Evolutionary conservation across 495 filamentous ascomycete species (phyloP).

Genomic region (Pyrenula aspistea): DNA sequence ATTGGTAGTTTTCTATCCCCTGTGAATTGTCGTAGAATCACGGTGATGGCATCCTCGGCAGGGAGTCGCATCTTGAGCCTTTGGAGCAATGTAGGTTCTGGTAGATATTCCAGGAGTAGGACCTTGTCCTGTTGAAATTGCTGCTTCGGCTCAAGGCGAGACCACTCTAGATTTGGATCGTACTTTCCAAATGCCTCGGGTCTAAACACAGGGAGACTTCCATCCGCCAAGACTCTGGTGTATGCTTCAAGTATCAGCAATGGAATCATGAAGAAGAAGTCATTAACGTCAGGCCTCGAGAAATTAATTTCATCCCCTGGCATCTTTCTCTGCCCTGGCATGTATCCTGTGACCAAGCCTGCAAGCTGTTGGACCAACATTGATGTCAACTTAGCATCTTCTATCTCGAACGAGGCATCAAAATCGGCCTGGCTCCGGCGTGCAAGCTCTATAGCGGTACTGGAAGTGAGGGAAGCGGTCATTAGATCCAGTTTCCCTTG

Average conservation of each 20-base stretch:
- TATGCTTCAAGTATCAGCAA: neutral
- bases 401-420: neutral
- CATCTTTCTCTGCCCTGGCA: neutral
- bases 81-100: neutral
- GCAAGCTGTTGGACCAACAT: neutral
- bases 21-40: neutral
- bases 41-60: neutral
- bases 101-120: neutral
- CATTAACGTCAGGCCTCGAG: neutral
- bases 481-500: neutral
- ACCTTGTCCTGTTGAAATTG: neutral
- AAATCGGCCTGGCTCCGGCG: neutral
- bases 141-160: neutral
- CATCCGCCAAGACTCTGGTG: neutral
- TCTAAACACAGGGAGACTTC: neutral
- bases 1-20: neutral
- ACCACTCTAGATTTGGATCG: neutral
- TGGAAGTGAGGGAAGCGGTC: neutral
- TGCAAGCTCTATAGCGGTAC: neutral
- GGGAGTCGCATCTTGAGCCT: neutral
- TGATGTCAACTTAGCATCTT: neutral
- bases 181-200: neutral
- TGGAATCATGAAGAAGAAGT: neutral
- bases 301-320: neutral
- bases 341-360: neutral